Evolutionary conservation across 129 eudicot species (phyloP).

Genomic region (Arctium lappa): DNA sequence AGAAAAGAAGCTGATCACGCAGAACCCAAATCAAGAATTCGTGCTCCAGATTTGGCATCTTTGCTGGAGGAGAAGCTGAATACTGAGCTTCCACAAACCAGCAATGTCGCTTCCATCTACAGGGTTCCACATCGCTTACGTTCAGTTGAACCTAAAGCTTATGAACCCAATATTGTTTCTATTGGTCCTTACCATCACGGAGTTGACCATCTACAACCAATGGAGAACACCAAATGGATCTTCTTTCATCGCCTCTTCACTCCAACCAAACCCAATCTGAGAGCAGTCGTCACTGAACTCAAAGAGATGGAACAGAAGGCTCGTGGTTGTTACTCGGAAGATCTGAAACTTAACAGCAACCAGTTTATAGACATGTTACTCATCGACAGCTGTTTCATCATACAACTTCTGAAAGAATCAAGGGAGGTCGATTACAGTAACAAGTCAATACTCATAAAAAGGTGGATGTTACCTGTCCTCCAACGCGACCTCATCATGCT

Average conservation of each 20-base stretch:
- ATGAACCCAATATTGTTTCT: conserved; percentile 32
- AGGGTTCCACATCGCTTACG: conserved; percentile 19
- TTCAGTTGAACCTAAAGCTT: conserved; percentile 27
- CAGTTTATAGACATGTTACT: conserved; percentile 30
- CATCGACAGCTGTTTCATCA: conserved; percentile 34
- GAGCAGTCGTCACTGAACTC: neutral
- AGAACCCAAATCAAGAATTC: neutral
- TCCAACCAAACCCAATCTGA: conserved; percentile 4
- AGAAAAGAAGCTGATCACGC: conserved; percentile 6
- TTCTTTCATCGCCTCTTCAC: conserved; percentile 28
- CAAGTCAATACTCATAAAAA: neutral
- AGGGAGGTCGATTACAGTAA: neutral
- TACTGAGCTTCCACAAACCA: conserved; percentile 2
- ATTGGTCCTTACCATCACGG: conserved; percentile 46
- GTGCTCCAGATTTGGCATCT: conserved; percentile 6
- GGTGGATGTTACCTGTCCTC: conserved; percentile 40
- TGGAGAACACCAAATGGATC: conserved; percentile 24
- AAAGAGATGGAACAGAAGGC: conserved; percentile 20
- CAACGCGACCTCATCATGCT: conserved; percentile 40
- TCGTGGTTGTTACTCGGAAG: conserved; percentile 29
- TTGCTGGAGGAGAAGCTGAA: conserved; percentile 22
- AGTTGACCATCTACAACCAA: conserved; percentile 8
- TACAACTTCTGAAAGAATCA: conserved; percentile 26
- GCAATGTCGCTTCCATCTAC: conserved; percentile 26
- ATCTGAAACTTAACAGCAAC: conserved; percentile 4